Percentiles rank a stretch among this genome's conserved stretches.
These are phyloP conservation scores for Penicillium sp. DNA, from an alignment of 2,329 filamentous ascomycete genomes.

Conservation along the genomic window DNA sequence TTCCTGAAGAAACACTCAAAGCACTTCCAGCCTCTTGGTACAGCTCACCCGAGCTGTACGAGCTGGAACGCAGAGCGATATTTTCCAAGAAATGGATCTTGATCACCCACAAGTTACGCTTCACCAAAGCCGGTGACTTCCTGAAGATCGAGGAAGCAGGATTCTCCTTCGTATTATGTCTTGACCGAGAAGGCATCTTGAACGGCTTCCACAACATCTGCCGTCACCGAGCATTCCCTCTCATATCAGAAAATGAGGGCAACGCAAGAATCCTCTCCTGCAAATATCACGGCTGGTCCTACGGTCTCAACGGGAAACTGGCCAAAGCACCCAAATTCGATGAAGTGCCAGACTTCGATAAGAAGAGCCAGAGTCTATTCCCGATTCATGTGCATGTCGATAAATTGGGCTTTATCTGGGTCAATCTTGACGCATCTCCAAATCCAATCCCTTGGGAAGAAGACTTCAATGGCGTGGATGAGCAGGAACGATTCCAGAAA, in stretches of 20 bases:
- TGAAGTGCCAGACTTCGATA: constrained; percentile 49
- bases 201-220: constrained; percentile 62
- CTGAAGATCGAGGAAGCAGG: constrained; percentile 57
- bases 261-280: constrained; percentile 54
- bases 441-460: constrained; percentile 20
- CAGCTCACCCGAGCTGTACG: constrained; percentile 15
- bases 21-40: constrained; percentile 20
- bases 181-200: constrained; percentile 52
- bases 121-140: constrained; percentile 56
- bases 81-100: constrained; percentile 21
- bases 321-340: constrained; percentile 59
- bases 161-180: constrained; percentile 47
- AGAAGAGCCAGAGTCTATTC: constrained; percentile 44
- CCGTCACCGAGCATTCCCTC: constrained; percentile 58
- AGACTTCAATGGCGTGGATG: constrained; percentile 15
- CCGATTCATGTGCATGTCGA: constrained; percentile 57
- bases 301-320: constrained; percentile 56
- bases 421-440: constrained; percentile 52
- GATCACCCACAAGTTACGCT: constrained; percentile 31
- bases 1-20: constrained; percentile 5
- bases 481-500: constrained; percentile 12
- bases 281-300: constrained; percentile 62
- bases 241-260: constrained; percentile 51
- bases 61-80: constrained; percentile 17
- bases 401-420: constrained; percentile 57